Percentiles rank a stretch among this genome's conserved stretches.
phyloP scores from a whole-genome alignment of 2,329 filamentous ascomycete species.

The Sarocladiaceae sp. region DNA sequence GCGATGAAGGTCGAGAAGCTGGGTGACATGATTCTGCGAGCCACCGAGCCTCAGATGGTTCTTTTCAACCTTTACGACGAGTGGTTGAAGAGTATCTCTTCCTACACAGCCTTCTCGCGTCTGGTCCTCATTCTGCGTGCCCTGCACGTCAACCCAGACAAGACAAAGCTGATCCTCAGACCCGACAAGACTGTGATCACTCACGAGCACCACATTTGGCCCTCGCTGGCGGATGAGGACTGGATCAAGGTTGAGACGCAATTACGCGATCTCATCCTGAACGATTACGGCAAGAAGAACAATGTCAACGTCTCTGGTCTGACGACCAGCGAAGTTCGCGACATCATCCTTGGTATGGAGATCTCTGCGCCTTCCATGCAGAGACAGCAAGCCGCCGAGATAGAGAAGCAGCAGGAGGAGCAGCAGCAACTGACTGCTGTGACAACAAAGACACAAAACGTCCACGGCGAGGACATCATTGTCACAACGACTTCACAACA shows the following conservation, averaged over 20 bases:
- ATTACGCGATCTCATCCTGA: slow-evolving; percentile 89
- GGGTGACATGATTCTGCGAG: slow-evolving; percentile 96
- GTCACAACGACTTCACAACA: slow-evolving; percentile 98
- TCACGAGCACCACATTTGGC: slow-evolving; percentile 99
- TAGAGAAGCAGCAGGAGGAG: slow-evolving; percentile 98
- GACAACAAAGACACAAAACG: slow-evolving; percentile 97
- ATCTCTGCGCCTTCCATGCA: slow-evolving; percentile 98
- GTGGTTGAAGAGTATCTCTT: slow-evolving; percentile 97
- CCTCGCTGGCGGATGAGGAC: slow-evolving; percentile 86
- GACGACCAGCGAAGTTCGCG: slow-evolving; percentile 93
- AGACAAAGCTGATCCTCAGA: slow-evolving; percentile 91
- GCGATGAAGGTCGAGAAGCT: slow-evolving; percentile 99
- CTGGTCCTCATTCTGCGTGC: slow-evolving; percentile 90
- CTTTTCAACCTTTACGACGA: slow-evolving; percentile 98
- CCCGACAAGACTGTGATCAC: slow-evolving; percentile 98
- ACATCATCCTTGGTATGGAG: slow-evolving; percentile 99
- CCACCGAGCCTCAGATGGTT: slow-evolving; percentile 99
- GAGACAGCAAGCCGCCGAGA: slow-evolving; percentile 95
- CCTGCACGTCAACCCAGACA: slow-evolving; percentile 95
- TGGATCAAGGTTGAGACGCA: slow-evolving; percentile 99
- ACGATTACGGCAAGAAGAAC: slow-evolving; percentile 99
- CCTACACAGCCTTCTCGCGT: slow-evolving; percentile 96
- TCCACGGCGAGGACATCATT: slow-evolving; percentile 95
- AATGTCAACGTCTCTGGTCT: slow-evolving; percentile 98
- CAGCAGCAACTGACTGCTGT: slow-evolving; percentile 95